These are phyloP conservation scores for Scheffersomyces ergatensis DNA, from an alignment of 805 yeast genomes.

Conservation along the genomic window DNA sequence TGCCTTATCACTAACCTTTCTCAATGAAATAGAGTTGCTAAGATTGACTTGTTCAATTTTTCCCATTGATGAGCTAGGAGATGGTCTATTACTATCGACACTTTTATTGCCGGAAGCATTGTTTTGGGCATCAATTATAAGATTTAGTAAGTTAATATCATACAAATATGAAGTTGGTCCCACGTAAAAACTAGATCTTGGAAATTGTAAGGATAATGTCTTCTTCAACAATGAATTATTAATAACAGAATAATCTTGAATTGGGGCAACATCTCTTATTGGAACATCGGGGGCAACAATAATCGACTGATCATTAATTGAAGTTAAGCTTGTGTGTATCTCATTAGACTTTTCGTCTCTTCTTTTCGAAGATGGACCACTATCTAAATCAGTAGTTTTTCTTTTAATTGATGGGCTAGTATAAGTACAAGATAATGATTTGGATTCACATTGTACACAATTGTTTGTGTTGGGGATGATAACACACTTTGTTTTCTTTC, in stretches of 20 bases:
- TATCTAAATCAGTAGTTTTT: conserved; percentile 18
- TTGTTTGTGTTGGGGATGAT: conserved; percentile 57
- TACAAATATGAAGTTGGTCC: conserved; percentile 82
- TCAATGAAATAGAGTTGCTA: conserved; percentile 59
- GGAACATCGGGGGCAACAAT: conserved; percentile 40
- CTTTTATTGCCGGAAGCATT: conserved; percentile 22
- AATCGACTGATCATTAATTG: conserved; percentile 7
- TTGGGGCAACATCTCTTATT: conserved; percentile 54
- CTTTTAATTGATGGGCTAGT: conserved; percentile 52
- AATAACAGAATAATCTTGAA: conserved; percentile 65
- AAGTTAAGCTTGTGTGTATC: conserved; percentile 2
- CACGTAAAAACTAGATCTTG: conserved; percentile 83
- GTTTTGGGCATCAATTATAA: conserved; percentile 44
- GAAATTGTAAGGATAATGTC: conserved; percentile 77
- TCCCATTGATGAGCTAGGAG: conserved; percentile 7
- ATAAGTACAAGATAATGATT: conserved; percentile 72
- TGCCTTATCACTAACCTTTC: conserved; percentile 75
- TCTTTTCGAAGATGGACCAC: conserved; percentile 13
- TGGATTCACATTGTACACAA: conserved; percentile 77
- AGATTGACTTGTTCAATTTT: conserved; percentile 80
- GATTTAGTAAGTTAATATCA: conserved; percentile 67
- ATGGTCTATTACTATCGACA: conserved; percentile 2
- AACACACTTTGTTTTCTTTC: conserved; percentile 78
- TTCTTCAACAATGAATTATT: conserved; percentile 64
- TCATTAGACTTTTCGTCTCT: conserved; percentile 21